phyloP scores from a whole-genome alignment of 2,329 filamentous ascomycete genomes.

The Scopulariopsis brevicaulis region DNA sequence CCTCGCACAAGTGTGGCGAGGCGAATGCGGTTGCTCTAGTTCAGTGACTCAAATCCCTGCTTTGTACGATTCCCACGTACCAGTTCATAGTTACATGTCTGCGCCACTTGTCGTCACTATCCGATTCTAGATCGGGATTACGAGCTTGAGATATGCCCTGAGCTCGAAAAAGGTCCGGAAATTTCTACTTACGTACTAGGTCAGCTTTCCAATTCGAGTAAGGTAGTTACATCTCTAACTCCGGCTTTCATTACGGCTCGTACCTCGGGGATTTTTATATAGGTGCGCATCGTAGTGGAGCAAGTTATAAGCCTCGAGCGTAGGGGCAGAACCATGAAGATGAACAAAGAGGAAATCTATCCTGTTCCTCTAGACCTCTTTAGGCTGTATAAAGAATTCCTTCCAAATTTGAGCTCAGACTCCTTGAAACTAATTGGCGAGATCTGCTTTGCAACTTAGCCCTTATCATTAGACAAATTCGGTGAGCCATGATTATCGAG shows the following conservation, averaged over 20 bases:
- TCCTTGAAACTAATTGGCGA: slow-evolving; percentile 17
- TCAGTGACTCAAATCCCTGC: slow-evolving; percentile 10
- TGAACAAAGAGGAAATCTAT: slow-evolving; percentile 12
- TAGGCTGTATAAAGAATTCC: slow-evolving; percentile 13
- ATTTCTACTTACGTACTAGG: slow-evolving; percentile 12
- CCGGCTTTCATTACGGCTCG: slow-evolving; percentile 11
- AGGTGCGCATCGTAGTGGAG: slow-evolving; percentile 18
- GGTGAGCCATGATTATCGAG: slow-evolving; percentile 17
- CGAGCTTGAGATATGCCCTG: slow-evolving; percentile 14
- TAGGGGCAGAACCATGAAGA: slow-evolving; percentile 1
- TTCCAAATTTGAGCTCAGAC: slow-evolving; percentile 8
- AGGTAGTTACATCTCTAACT: neutral
- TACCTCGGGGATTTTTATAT: slow-evolving; percentile 21
- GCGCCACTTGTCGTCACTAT: slow-evolving; percentile 20
- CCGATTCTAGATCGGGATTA: slow-evolving; percentile 12
- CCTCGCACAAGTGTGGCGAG: slow-evolving; percentile 21
- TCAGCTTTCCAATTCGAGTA: slow-evolving; percentile 8
- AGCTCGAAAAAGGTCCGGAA: slow-evolving; percentile 18
- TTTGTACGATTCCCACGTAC: slow-evolving; percentile 7
- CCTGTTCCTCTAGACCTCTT: slow-evolving; percentile 12
- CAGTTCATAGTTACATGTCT: slow-evolving; percentile 12
- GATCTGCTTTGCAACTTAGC: slow-evolving; percentile 17
- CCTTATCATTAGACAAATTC: slow-evolving; percentile 15
- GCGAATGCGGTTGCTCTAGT: slow-evolving; percentile 11
- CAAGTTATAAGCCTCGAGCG: slow-evolving; percentile 8